Conservation (phyloP, 148 eudicot species). For the Pharnaceum exiguum region DNA sequence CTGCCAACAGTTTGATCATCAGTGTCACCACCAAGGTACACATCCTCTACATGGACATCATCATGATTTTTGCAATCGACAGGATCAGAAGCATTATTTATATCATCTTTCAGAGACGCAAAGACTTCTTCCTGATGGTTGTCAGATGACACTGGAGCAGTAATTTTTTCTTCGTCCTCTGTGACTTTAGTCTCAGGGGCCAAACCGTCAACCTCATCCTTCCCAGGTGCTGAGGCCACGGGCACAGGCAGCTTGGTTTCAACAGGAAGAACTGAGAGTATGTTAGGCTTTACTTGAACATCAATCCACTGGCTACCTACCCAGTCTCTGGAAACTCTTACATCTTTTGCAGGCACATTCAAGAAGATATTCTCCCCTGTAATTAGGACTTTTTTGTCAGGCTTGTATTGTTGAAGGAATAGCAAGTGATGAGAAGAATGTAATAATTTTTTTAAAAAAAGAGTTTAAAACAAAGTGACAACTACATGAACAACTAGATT, state of each 20-base stretch:
- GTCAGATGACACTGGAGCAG: conserved; percentile 17
- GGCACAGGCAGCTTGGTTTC: conserved; percentile 29
- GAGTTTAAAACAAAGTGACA: not conserved
- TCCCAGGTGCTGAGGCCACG: conserved; percentile 21
- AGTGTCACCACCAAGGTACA: conserved; percentile 9
- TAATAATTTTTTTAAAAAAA: too few species aligned
- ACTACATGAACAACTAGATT: not conserved
- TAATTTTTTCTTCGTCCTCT: conserved; percentile 31
- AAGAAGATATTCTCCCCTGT: conserved; percentile 73
- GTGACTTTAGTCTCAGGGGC: conserved; percentile 21
- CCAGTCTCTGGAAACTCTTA: conserved; percentile 87
- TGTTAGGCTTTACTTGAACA: conserved; percentile 44
- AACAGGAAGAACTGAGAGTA: conserved; percentile 28
- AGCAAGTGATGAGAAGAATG: not conserved
- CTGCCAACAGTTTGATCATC: conserved; percentile 15
- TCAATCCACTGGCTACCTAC: conserved; percentile 65
- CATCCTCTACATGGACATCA: not conserved
- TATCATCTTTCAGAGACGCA: conserved; percentile 12
- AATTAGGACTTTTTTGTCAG: not conserved
- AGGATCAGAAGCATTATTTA: conserved; percentile 7
- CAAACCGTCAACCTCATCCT: conserved; percentile 34
- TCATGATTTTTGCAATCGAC: not conserved
- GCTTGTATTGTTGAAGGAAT: not conserved
- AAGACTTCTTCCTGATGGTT: conserved; percentile 18
- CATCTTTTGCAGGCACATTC: conserved; percentile 35